Conservation (phyloP, 2,329 filamentous ascomycete genomes). For the Ilyonectria robusta region DNA sequence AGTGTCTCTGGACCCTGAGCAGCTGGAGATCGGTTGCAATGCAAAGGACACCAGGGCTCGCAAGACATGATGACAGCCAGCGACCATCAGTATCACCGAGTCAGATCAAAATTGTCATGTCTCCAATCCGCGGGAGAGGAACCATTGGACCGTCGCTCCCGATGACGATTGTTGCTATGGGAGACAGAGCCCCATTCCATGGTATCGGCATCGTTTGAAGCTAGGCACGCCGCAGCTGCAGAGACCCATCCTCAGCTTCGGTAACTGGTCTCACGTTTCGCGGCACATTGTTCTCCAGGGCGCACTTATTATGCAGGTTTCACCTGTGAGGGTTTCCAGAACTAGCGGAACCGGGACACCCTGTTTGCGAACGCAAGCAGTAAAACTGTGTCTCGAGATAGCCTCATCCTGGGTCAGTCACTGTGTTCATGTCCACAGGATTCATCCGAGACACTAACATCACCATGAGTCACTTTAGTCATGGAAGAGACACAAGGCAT, state of each 20-base stretch:
- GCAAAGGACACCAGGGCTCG: constrained; percentile 12
- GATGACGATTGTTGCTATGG: constrained; percentile 39
- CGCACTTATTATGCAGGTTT: constrained; percentile 32
- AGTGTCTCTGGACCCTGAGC: neutral
- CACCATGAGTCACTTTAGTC: neutral
- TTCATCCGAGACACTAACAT: neutral
- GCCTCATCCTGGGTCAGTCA: constrained; percentile 6
- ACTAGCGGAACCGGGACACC: constrained; percentile 26
- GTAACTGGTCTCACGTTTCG: constrained; percentile 34
- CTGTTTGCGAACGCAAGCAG: constrained; percentile 7
- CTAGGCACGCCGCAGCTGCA: constrained; percentile 23
- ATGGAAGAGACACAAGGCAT: neutral
- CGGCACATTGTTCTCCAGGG: constrained; percentile 23
- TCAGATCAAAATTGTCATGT: constrained; percentile 18
- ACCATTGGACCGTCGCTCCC: neutral
- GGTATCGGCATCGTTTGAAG: constrained; percentile 29
- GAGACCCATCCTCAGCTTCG: constrained; percentile 25
- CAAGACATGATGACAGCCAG: neutral
- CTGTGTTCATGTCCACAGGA: neutral
- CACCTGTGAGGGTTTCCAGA: constrained; percentile 32
- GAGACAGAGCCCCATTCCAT: constrained; percentile 34
- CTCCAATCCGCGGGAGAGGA: constrained; percentile 6
- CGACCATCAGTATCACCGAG: constrained; percentile 24
- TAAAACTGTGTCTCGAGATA: constrained; percentile 12
- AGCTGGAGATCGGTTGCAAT: neutral